Base-by-base conservation (phyloP, 1,284 basidiomycete genomes). In the Pseudomicrostroma phylloplanum region DNA sequence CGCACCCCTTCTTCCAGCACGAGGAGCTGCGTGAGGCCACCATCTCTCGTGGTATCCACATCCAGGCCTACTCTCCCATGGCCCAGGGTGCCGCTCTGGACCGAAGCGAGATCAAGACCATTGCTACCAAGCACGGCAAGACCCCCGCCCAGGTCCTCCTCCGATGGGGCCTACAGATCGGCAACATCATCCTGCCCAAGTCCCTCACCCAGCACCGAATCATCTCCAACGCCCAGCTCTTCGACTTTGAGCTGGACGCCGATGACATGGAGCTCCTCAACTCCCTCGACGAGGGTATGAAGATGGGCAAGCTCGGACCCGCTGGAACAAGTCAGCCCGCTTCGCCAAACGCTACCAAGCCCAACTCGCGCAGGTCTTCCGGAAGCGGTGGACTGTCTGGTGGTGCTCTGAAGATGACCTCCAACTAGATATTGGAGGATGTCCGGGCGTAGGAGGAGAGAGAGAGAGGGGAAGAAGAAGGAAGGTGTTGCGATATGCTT, bases 51-150 rank as follows among this genome's bases (percentile, higher is more conserved):
- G 76, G 74, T 42, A 76, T 78, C 64, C 76, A 74, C 64, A 64
- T 77, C 56, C 72, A 73, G 66, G 73, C 72, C 46, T 78, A 78
- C 68, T 74, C 72, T 56, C 76, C 76, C 59, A 76, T 78, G 73
- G 75, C 75, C 3, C 75, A 77, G 66, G 76, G 76, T 55, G 72
- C 74, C 64, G 72, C 70, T 11, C 67, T 78, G 42, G 72, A 77
- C 58, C 72, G 73, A 42, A 63, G 64, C 57, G 74, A 77, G 56
- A 76, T 78, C 63, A 70, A 71, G 67, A 67, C 73, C 11, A 76
- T 78, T 57, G 76, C 75, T 42, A 60, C 65, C 58, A 77, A 77
- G 62, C 76, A 77, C 72, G 67, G 69, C 68, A 76, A 76, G 63
- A 71, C 76, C n/a, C 67, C 75, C n/a, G 76, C 75, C 6, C 76